phyloP scores from a whole-genome alignment of 805 yeast genomes.

The Ogataea methylovora region DNA sequence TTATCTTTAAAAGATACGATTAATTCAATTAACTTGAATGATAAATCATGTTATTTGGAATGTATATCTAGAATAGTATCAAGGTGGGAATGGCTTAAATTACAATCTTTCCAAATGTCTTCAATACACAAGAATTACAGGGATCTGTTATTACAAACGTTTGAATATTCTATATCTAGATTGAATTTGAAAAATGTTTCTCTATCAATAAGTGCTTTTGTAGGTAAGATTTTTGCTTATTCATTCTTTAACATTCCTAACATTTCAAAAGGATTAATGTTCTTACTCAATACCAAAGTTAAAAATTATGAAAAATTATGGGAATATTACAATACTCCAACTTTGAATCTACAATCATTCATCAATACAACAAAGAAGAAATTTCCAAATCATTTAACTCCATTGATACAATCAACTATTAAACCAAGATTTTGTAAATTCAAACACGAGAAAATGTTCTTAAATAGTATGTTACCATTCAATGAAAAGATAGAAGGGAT shows the following conservation, averaged over 20 bases:
- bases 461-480: constrained; percentile 34
- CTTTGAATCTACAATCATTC: constrained; percentile 1
- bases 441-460: constrained; percentile 20
- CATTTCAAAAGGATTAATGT: constrained; percentile 49
- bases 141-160: constrained; percentile 39
- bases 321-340: constrained; percentile 9
- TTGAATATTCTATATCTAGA: constrained; percentile 42
- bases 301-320: constrained; percentile 27
- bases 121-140: constrained; percentile 18
- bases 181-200: constrained; percentile 44
- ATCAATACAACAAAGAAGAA: constrained; percentile 1
- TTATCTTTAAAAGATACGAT: constrained; percentile 20
- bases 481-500: constrained; percentile 33
- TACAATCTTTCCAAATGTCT: constrained; percentile 10
- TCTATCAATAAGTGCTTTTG: constrained; percentile 52
- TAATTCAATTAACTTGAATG: constrained; percentile 33
- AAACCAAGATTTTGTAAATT: constrained; percentile 18
- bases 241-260: constrained; percentile 47
- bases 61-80: constrained; percentile 44
- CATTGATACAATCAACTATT: constrained; percentile 13
- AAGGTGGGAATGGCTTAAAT: constrained; percentile 36
- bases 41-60: constrained; percentile 46
- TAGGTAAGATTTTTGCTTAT: constrained; percentile 66
- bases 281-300: constrained; percentile 49
- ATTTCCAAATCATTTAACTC: constrained; percentile 18